Evolutionary conservation across 768 basidiomycete species (phyloP).

Genomic region (Galerina marginata): DNA sequence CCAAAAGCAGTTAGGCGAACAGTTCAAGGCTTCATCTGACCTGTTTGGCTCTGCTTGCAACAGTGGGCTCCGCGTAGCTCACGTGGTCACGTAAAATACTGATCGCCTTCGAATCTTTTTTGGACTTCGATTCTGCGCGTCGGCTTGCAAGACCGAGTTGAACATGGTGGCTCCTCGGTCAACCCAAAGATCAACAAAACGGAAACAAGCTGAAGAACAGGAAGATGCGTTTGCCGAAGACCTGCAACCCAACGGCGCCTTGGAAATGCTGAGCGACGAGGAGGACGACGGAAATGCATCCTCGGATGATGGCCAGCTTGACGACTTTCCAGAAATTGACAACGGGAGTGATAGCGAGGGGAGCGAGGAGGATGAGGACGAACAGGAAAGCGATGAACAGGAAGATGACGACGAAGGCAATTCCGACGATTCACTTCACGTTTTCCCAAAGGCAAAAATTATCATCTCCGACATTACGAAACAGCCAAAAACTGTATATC

Average conservation of each 20-base stretch:
- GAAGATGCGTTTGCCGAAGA: constrained; percentile 39
- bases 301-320: constrained; percentile 64
- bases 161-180: constrained; percentile 23
- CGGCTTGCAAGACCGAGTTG: not conserved
- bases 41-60: constrained; percentile 17
- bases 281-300: constrained; percentile 53
- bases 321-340: constrained; percentile 77
- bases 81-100: constrained; percentile 23
- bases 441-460: constrained; percentile 70
- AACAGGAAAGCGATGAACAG: constrained; percentile 47
- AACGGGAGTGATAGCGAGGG: constrained; percentile 58
- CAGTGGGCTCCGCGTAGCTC: constrained; percentile 11
- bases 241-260: constrained; percentile 46
- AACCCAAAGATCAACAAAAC: constrained; percentile 53
- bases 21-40: constrained; percentile 4
- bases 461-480: constrained; percentile 83
- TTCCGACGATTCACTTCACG: constrained; percentile 53
- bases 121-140: constrained; percentile 9
- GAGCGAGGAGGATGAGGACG: constrained; percentile 45
- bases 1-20: constrained; percentile 15
- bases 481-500: constrained; percentile 82
- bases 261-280: constrained; percentile 82
- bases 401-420: constrained; percentile 42
- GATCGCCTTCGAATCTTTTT: constrained; percentile 29
- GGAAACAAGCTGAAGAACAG: constrained; percentile 54